Evolutionary conservation across 257 asterid species (phyloP), one percentile per base, ranked within the genome.

Genomic region (Leptodermis oblonga): DNA sequence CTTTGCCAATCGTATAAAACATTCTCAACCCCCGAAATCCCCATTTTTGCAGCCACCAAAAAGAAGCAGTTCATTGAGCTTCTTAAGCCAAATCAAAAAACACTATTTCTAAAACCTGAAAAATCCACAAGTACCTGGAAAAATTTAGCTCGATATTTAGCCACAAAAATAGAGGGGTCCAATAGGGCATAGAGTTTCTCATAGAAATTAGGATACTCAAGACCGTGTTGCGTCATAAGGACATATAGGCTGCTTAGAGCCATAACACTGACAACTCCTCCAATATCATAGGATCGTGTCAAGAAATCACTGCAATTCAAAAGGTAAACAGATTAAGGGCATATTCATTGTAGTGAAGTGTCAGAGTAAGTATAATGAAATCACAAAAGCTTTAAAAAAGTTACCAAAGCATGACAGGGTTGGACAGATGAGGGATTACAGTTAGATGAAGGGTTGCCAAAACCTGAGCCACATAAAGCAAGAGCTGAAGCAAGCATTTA

Each of bases 201-300:
- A 52, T 93, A 93, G 84, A 93, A 93, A 81, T 93, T 83, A 75
- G 96, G 96, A 79, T 93, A 93, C 65, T 93, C 99, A 60, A 93
- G 94, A 31, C 97, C 96, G 68, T 93, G 90, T 80, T 89, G 88
- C 62, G 97, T 93, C 97, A 93, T 89, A 78, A 93, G 90, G 77
- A 91, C 74, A 77, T 62, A 89, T 68, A 93, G 83, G 74, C 99
- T 85, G 87, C 95, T 89, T 61, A 93, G 97, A 63, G 99, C 90
- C 98, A 90, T 90, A 46, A 93, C 97, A 79, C 98, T 93, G 76
- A 88, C 84, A 36, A 93, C 96, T 70, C 98, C 98, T 75, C 98
- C 98, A 72, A 90, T 82, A 81, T 88, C 97, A 80, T 90, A 90
- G 37, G 98, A 93, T 65, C 83, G 87, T 23, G 96, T 90, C 88